These are phyloP conservation scores for Musa beccarii DNA, from an alignment of 176 grass and related monocot species.

Conservation along the genomic window DNA sequence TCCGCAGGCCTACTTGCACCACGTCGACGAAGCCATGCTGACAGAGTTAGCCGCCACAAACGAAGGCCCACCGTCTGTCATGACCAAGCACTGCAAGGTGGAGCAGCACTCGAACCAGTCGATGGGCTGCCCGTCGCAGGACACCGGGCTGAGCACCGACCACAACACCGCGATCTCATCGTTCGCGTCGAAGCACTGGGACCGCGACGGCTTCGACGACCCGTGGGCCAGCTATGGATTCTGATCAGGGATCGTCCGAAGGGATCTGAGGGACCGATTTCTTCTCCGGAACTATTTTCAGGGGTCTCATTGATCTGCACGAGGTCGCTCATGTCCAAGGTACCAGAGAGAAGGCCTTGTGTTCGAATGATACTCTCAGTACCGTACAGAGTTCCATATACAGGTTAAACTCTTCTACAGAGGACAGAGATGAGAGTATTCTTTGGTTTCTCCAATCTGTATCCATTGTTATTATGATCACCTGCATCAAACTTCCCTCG, in stretches of 20 bases:
- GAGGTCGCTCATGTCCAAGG: neutral
- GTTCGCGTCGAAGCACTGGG: neutral
- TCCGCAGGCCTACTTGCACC: conserved; percentile 5
- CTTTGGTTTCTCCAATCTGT: too few species aligned
- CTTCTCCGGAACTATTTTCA: neutral
- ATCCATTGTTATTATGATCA: too few species aligned
- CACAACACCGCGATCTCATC: conserved; percentile 29
- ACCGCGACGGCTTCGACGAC: conserved; percentile 13
- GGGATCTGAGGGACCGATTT: too few species aligned
- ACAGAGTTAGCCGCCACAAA: neutral
- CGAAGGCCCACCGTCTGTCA: neutral
- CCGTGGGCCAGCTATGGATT: too few species aligned
- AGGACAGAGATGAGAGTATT: neutral
- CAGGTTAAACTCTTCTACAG: neutral
- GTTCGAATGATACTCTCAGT: neutral
- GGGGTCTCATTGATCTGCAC: neutral
- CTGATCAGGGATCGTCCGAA: too few species aligned
- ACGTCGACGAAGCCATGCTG: neutral
- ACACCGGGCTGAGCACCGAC: conserved; percentile 11
- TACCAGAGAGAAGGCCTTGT: neutral
- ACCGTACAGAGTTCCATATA: neutral
- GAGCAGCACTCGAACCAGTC: conserved; percentile 22
- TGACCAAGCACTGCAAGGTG: neutral
- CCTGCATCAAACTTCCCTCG: too few species aligned
- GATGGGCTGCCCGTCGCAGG: conserved; percentile 22